Evolutionary conservation across 306 rosid genomes (phyloP).

Genomic region (Glycine soja): DNA sequence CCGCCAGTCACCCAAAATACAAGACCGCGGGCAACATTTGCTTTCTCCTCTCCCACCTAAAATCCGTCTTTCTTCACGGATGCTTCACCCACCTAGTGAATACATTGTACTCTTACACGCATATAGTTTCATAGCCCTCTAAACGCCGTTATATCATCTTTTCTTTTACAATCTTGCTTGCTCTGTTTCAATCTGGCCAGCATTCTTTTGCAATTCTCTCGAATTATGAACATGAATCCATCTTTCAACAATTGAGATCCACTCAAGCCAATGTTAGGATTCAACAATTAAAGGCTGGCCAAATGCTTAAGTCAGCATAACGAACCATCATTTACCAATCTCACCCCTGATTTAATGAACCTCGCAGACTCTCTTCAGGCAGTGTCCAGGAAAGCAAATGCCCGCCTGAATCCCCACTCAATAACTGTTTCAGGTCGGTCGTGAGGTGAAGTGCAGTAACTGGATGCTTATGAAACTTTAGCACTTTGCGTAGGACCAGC

Average conservation of each 20-base stretch:
- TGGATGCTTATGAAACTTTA: conserved; percentile 88
- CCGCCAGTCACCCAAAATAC: too few relatives aligned
- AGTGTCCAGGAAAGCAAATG: conserved; percentile 89
- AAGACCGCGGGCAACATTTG: conserved; percentile 43
- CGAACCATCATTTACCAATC: conserved; percentile 37
- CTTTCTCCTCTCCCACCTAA: conserved; percentile 40
- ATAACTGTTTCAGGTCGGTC: conserved; percentile 83
- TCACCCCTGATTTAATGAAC: conserved; percentile 80
- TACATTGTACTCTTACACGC: conserved; percentile 38
- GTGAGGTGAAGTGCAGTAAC: conserved; percentile 88
- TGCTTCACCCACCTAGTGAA: conserved; percentile 41
- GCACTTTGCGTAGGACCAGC: conserved; percentile 79
- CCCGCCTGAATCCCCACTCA: conserved; percentile 95
- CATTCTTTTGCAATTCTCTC: conserved; percentile 52
- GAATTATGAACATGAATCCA: too few relatives aligned
- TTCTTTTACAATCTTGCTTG: conserved; percentile 48
- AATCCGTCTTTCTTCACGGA: conserved; percentile 47
- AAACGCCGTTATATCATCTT: conserved; percentile 31
- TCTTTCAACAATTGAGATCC: conserved; percentile 45
- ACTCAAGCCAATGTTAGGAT: conserved; percentile 52
- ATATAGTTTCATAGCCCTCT: conserved; percentile 37
- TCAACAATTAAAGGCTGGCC: conserved; percentile 56
- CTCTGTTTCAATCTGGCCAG: conserved; percentile 60
- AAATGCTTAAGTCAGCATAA: conserved; percentile 58
- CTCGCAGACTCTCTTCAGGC: conserved; percentile 82